These are phyloP conservation scores for Astrephomene gubernaculifera DNA, from an alignment of 139 green algal species.

Conservation along the genomic window DNA sequence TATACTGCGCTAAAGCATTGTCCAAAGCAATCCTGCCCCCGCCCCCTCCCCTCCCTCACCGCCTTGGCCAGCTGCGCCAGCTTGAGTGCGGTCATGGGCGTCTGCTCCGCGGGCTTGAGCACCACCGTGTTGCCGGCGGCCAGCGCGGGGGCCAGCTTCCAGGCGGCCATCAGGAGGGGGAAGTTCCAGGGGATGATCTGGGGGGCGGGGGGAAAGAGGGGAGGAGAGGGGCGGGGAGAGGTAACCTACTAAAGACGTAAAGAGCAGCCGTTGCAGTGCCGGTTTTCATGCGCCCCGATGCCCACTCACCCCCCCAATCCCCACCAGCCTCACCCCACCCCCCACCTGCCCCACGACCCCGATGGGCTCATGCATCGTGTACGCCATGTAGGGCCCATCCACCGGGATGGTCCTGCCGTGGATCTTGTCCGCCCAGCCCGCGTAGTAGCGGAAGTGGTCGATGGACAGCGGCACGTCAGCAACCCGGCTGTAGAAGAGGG, in stretches of 20 bases:
- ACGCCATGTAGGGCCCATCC: slow-evolving; percentile 50
- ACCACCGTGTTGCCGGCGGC: slow-evolving; percentile 60
- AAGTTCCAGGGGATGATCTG: slow-evolving; percentile 67
- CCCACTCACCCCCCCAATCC: not conserved
- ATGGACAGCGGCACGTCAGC: slow-evolving; percentile 65
- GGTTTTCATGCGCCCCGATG: not conserved
- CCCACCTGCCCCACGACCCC: slow-evolving; percentile 59
- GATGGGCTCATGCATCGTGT: slow-evolving; percentile 57
- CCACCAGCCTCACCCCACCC: not conserved
- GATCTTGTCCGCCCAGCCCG: slow-evolving; percentile 78
- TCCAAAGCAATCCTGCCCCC: too few species aligned
- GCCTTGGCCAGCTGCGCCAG: slow-evolving; percentile 76
- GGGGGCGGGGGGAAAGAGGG: not conserved
- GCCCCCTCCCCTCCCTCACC: slow-evolving; percentile 42
- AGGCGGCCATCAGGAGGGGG: slow-evolving; percentile 62
- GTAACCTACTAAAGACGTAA: not conserved
- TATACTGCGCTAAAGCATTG: too few species aligned
- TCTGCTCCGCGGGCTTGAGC: slow-evolving; percentile 54
- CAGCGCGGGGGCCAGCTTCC: slow-evolving; percentile 65
- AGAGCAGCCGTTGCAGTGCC: not conserved
- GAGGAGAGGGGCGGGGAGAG: not conserved
- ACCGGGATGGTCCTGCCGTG: slow-evolving; percentile 73
- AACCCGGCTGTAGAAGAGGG: slow-evolving; percentile 48
- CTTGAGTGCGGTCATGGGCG: slow-evolving; percentile 65
- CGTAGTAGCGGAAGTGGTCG: slow-evolving; percentile 66